Evolutionary conservation across 768 basidiomycete species (phyloP).

Genomic region (Agaricus subrufescens): DNA sequence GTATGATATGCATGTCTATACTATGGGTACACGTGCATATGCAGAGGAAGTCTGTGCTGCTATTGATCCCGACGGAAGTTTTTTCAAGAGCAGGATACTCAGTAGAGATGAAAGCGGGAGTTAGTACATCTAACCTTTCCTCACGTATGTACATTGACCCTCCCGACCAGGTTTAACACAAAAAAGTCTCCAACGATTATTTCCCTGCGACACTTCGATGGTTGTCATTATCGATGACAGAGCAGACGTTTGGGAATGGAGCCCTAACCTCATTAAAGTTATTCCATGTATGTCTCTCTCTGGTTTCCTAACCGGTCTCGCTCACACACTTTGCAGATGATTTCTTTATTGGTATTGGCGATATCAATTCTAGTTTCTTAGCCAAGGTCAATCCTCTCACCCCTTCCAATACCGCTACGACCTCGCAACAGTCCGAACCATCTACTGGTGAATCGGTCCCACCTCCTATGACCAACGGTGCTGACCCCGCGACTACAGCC

Average conservation of each 20-base stretch:
- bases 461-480: neutral
- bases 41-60: constrained; percentile 93
- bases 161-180: constrained; percentile 68
- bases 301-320: neutral
- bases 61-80: constrained; percentile 82
- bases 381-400: constrained; percentile 67
- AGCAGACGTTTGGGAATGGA: constrained; percentile 98
- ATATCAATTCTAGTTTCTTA: constrained; percentile 94
- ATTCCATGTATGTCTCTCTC: constrained; percentile 70
- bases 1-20: constrained; percentile 99
- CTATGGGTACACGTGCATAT: constrained; percentile 97
- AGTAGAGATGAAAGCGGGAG: constrained; percentile 97
- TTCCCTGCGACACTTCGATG: constrained; percentile 97
- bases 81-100: constrained; percentile 85
- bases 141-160: constrained; percentile 13
- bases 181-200: constrained; percentile 88
- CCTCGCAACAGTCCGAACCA: constrained; percentile 15
- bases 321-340: constrained; percentile 58
- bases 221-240: constrained; percentile 99
- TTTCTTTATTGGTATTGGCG: constrained; percentile 97
- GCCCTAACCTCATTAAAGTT: constrained; percentile 94
- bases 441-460: constrained; percentile 7
- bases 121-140: constrained; percentile 35
- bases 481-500: constrained; percentile 9
- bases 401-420: constrained; percentile 25